Evolutionary conservation across 805 yeast species (phyloP).

Genomic region (Yamadazyma tumulicola): DNA sequence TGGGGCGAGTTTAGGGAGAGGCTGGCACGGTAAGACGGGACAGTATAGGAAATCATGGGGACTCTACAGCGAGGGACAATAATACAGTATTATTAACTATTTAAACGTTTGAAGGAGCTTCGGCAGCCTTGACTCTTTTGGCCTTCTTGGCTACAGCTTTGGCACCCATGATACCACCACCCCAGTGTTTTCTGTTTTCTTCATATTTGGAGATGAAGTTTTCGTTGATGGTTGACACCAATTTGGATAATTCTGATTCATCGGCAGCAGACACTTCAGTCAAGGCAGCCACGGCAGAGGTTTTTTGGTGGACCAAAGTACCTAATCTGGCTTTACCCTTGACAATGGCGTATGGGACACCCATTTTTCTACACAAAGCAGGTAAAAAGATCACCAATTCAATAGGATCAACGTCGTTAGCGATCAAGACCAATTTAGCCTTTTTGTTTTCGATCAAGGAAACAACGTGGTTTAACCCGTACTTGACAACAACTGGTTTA

Average conservation of each 20-base stretch:
- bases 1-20: no score
- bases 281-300: conserved; percentile 94
- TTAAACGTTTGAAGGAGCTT: conserved; percentile 14
- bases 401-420: conserved; percentile 98
- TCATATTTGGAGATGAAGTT: conserved; percentile 94
- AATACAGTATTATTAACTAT: no score
- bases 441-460: conserved; percentile 97
- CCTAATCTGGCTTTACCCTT: conserved; percentile 77
- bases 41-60: no score
- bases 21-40: no score
- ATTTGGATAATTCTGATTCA: conserved; percentile 89
- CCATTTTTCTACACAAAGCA: conserved; percentile 99
- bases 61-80: no score
- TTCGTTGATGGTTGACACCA: conserved; percentile 88
- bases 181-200: conserved; percentile 98
- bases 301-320: conserved; percentile 94
- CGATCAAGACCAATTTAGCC: conserved; percentile 95
- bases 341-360: conserved; percentile 97
- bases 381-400: conserved; percentile 97
- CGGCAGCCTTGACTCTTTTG: conserved; percentile 65
- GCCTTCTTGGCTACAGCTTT: conserved; percentile 85
- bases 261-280: conserved; percentile 94
- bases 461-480: conserved; percentile 99
- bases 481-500: conserved; percentile 96
- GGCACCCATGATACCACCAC: conserved; percentile 98